phyloP scores from a whole-genome alignment of 2,329 filamentous ascomycete species.

The Aspergillus nomiae region DNA sequence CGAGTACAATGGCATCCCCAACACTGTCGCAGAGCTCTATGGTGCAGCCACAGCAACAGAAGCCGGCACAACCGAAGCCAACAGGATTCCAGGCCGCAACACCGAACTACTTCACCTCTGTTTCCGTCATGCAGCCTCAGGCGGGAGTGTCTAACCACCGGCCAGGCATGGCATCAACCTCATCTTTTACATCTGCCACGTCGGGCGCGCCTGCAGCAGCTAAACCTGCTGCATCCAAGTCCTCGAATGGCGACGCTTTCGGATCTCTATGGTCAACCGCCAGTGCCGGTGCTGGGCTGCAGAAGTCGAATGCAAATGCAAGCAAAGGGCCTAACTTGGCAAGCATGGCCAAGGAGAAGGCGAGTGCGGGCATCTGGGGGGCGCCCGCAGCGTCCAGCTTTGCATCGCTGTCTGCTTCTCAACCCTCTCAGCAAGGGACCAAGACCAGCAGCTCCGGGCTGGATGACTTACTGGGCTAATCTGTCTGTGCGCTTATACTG shows the following conservation, averaged over 20 bases:
- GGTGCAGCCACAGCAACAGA: constrained; percentile 41
- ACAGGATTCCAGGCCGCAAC: constrained; percentile 72
- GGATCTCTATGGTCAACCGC: constrained; percentile 76
- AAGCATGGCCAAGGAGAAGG: constrained; percentile 97
- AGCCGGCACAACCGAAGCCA: constrained; percentile 54
- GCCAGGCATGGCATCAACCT: constrained; percentile 37
- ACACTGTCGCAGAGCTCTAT: constrained; percentile 54
- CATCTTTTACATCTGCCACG: constrained; percentile 41
- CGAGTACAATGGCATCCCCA: constrained; percentile 56
- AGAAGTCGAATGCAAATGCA: constrained; percentile 66
- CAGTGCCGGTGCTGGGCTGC: constrained; percentile 70
- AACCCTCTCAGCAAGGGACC: constrained; percentile 30
- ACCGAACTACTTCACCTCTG: constrained; percentile 94
- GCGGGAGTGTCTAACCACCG: constrained; percentile 28
- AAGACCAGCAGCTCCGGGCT: constrained; percentile 41
- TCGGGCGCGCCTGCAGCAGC: constrained; percentile 44
- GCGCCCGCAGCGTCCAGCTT: constrained; percentile 62
- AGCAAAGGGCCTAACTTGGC: constrained; percentile 77
- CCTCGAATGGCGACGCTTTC: constrained; percentile 78
- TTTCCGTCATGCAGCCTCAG: constrained; percentile 49
- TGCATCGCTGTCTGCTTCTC: constrained; percentile 51
- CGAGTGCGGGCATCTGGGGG: constrained; percentile 91
- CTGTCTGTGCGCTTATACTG: constrained; percentile 1
- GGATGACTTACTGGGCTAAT: constrained; percentile 44
- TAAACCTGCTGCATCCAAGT: constrained; percentile 53